phyloP scores from a whole-genome alignment of 2,329 filamentous ascomycete genomes.

The Clarireedia homoeocarpa region DNA sequence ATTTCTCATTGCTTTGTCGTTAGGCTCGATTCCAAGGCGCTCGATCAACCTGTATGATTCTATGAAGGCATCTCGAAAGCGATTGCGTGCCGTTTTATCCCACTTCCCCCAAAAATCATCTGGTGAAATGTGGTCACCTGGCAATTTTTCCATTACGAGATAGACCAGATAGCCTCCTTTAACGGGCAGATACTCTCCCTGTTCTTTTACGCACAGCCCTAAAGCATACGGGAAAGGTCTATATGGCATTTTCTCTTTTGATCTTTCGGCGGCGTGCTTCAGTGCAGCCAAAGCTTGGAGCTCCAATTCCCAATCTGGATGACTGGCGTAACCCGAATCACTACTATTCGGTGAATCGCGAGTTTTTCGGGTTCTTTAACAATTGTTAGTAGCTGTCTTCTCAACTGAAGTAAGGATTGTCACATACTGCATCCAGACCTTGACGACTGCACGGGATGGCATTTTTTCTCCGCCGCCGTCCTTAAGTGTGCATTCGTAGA shows the following conservation, averaged over 20 bases:
- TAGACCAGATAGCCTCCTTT: background rate
- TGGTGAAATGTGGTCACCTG: background rate
- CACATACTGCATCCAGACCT: background rate
- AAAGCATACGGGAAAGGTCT: too few species aligned
- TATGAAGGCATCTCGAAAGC: background rate
- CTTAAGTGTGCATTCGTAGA: background rate
- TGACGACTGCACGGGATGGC: background rate
- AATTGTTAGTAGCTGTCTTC: background rate
- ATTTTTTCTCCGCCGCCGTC: background rate
- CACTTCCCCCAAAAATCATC: background rate
- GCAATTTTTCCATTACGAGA: background rate
- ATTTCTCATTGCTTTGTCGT: background rate
- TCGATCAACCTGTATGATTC: background rate
- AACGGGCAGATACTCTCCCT: too few species aligned
- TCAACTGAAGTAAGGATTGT: background rate
- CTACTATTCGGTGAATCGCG: too few species aligned
- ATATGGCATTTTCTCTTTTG: too few species aligned
- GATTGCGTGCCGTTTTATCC: background rate
- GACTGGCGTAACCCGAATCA: too few species aligned
- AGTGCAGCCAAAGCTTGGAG: too few species aligned
- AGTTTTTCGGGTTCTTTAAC: background rate
- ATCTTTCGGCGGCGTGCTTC: too few species aligned
- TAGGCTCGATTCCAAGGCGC: background rate
- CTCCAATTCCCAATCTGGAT: too few species aligned
- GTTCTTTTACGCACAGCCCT: too few species aligned